Evolutionary conservation across 305 asterid species (phyloP), one percentile per base, ranked within the genome.

Genomic region (Fraxinus albicans): DNA sequence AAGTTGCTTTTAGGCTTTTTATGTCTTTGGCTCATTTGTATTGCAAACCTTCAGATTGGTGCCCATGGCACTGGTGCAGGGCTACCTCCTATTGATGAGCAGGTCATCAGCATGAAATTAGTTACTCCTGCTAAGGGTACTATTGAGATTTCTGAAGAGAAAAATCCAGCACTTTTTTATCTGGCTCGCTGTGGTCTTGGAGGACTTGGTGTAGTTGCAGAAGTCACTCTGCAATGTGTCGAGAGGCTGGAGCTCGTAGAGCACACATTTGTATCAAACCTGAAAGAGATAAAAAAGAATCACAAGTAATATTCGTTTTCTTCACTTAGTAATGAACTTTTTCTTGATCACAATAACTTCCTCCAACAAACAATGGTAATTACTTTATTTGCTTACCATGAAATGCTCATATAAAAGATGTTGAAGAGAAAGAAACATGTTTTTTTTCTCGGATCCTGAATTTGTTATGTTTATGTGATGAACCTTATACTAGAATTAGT

Each of bases 121-220:
- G 97, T 96, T 76, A 93, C 98, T 84, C 98, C 99, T 23, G 89
- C 91, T 77, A 93, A 94, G 88, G 99, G 98, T 79, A 95, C 91
- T 23, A 91, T 96, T 21, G 98, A 94, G 88, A 67, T 96, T 79
- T 96, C 98, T 6, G 89, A 92, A 86, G 98, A 93, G 84, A 94
- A 94, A 86, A 93, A 94, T 78, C 98, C 99, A 0, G 96, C 89
- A 75, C 98, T 96, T 76, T 96, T 96, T 87, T 92, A 93, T 84
- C 88, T 96, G 83, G 99, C 97, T 84, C 96, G 99, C 1, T 94
- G 99, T 89, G 99, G 99, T 76, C 98, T 96, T 78, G 99, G 99
- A 47, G 99, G 98, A 77, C 97, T 96, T 74, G 99, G 99, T 55
- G 98, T 95, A 65, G 99, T 96, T 82, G 93, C 98, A 8, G 99